Evolutionary conservation across 495 filamentous ascomycete species (phyloP), one percentile per base, ranked within the genome.

Genomic region (Choiromyces venosus): DNA sequence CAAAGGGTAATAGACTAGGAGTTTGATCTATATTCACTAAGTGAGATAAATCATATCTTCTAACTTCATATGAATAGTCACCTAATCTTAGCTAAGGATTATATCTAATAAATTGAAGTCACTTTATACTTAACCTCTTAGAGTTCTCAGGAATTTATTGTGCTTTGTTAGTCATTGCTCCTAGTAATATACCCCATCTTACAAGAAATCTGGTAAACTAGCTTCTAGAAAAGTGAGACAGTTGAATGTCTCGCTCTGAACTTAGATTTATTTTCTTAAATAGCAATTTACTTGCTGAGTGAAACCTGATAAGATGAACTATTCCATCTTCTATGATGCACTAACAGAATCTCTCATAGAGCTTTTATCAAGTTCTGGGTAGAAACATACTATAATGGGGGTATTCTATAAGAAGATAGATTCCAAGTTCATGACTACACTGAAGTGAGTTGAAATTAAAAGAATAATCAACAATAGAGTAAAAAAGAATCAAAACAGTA

Each of bases 11-110:
- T 37, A n/a, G n/a, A n/a, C n/a, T n/a, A n/a, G 8, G 71, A 0
- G 37, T 69, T 44, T 73, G 21, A 46, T 69, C 65, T 39, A 73
- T 69, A 56, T 69, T 73, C n/a, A 10, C 56, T 19, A 37, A 40
- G 36, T 44, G n/a, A 39, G 33, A 18, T 5, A 69, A 19, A 42
- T 40, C 14, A 40, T 29, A 37, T 7, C 37, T 6, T 0, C 37
- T 5, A 37, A 69, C 5, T 4, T 44, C 61, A 67, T 67, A 37
- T 16, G 1, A 14, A 8, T 25, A 36, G 18, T 66, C 39, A 18
- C n/a, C 10, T 0, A 10, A 8, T 4, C 69, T 6, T 14, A 19
- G 3, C 33, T 35, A 18, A 4, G 33, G 67, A 25, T 68, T 72
- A 0, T 21, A 33, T 1, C 56, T 18, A 21, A 39, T 67, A 25